Base-by-base conservation (phyloP, 78 protist genomes). In the Anaeramoeba flamelloides region DNA sequence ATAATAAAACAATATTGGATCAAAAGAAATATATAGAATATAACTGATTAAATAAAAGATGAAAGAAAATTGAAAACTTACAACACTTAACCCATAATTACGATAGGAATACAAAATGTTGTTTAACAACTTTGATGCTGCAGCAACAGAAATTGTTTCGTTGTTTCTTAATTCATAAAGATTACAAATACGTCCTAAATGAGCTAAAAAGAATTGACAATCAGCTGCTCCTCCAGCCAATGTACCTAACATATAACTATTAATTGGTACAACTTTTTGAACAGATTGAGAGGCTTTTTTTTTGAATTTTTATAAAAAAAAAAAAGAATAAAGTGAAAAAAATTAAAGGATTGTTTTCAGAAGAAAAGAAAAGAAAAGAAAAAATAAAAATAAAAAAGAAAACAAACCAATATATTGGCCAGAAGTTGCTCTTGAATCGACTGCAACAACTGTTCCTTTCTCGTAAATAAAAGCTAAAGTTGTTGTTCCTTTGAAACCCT, bases 151-250 rank as follows among this genome's bases (percentile, higher is more conserved):
- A 77, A 98, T 95, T 39, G 96, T 81, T 83, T 90, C 87, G 84
- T 92, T 89, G 85, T 96, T 93, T 69, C 92, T 83, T 38, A 92
- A 88, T 79, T 91, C 93, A 32, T 82, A 91, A 39, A 82, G 17
- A 39, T 98, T 87, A 86, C 99, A 96, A 36, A 87, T 87, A 77
- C 75, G 75, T 38, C 96, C 96, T 2, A 97, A 87, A 1, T 90
- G 85, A 4, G 99, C 83, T 84, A 96, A 95, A 98, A 95, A 98
- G 86, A 79, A 98, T 36, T 82, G 69, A 82, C 99, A 98, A 83
- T 98, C 99, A 0, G 99, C 99, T 0, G 99, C 99, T 34, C 99
- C 99, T 31, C 99, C 99, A 39, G 99, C 99, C 99, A 98, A 96
- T 33, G 99, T 98, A 30, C 99, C 99, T 12, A 98, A 87, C n/a